phyloP scores from a whole-genome alignment of 1,139 yeast species.

The Geotrichum citri-aurantii region DNA sequence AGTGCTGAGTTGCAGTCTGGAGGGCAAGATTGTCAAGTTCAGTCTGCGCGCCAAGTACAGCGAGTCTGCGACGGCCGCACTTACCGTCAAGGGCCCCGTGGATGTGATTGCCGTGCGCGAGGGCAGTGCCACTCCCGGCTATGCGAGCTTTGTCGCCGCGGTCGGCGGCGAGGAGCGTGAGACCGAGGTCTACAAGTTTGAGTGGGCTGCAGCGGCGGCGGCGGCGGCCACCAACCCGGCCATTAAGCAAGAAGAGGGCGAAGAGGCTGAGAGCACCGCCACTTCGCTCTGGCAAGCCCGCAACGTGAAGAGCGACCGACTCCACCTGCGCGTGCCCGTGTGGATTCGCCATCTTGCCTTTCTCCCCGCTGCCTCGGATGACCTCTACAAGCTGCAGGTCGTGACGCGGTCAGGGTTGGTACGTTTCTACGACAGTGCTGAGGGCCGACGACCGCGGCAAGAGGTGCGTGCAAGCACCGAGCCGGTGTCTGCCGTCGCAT shows the following conservation, averaged over 20 bases:
- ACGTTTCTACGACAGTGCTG: slow-evolving; percentile 34
- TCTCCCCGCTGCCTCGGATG: slow-evolving; percentile 18
- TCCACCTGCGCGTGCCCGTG: slow-evolving; percentile 38
- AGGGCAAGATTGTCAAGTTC: slow-evolving; percentile 21
- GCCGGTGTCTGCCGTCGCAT: slow-evolving; percentile 20
- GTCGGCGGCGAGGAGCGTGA: slow-evolving; percentile 47
- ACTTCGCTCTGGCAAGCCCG: slow-evolving; percentile 34
- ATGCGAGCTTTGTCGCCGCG: slow-evolving; percentile 21
- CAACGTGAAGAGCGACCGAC: slow-evolving; percentile 36
- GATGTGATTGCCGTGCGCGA: slow-evolving; percentile 17
- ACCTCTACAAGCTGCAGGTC: slow-evolving; percentile 46
- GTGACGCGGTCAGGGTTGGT: slow-evolving; percentile 65
- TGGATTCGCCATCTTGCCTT: slow-evolving; percentile 36
- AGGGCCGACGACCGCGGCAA: slow-evolving; percentile 29
- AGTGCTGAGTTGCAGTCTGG: slow-evolving; percentile 15
- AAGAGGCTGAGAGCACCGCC: slow-evolving; percentile 7
- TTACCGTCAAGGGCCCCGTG: slow-evolving; percentile 19
- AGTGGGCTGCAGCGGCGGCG: too few relatives aligned
- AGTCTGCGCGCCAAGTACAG: slow-evolving; percentile 14
- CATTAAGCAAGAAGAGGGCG: background rate
- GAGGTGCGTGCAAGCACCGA: slow-evolving; percentile 25
- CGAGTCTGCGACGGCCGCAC: slow-evolving; percentile 4
- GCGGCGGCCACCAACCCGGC: too few relatives aligned
- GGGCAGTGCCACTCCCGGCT: slow-evolving; percentile 11
- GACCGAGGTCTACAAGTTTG: slow-evolving; percentile 31